These are phyloP conservation scores for Dryadomyces sulphureus DNA, from an alignment of 2,329 filamentous ascomycete species.

Conservation along the genomic window DNA sequence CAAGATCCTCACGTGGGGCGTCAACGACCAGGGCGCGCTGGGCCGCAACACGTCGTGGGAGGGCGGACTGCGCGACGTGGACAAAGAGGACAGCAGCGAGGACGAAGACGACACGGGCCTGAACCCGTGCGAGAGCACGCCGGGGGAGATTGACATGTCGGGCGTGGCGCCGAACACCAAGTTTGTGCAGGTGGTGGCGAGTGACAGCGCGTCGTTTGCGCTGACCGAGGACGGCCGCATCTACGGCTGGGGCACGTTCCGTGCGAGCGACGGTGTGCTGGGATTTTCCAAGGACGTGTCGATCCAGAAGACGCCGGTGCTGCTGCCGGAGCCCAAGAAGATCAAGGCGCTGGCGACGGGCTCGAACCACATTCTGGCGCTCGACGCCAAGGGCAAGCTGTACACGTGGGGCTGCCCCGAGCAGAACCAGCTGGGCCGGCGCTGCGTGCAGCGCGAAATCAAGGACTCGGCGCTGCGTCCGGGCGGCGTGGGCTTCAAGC, in stretches of 20 bases:
- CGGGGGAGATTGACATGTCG: constrained; percentile 38
- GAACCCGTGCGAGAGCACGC: constrained; percentile 49
- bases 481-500: constrained; percentile 18
- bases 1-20: constrained; percentile 73
- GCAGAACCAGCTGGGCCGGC: constrained; percentile 48
- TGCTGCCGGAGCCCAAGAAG: constrained; percentile 50
- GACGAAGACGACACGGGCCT: constrained; percentile 27
- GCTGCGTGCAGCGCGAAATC: constrained; percentile 40
- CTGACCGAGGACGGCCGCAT: constrained; percentile 61
- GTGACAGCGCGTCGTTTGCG: constrained; percentile 62
- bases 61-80: constrained; percentile 40
- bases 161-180: constrained; percentile 15
- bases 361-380: constrained; percentile 56
- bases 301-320: constrained; percentile 32
- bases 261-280: constrained; percentile 36
- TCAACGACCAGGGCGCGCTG: constrained; percentile 72
- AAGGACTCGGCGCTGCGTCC: constrained; percentile 19
- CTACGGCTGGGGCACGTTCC: constrained; percentile 76
- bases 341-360: constrained; percentile 50
- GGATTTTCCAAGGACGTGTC: constrained; percentile 16
- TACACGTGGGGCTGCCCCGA: constrained; percentile 60
- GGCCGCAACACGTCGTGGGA: constrained; percentile 56
- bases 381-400: constrained; percentile 49
- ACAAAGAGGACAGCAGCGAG: constrained; percentile 26
- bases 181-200: constrained; percentile 49